phyloP scores from a whole-genome alignment of 768 basidiomycete genomes.

The Pisolithus orientalis region DNA sequence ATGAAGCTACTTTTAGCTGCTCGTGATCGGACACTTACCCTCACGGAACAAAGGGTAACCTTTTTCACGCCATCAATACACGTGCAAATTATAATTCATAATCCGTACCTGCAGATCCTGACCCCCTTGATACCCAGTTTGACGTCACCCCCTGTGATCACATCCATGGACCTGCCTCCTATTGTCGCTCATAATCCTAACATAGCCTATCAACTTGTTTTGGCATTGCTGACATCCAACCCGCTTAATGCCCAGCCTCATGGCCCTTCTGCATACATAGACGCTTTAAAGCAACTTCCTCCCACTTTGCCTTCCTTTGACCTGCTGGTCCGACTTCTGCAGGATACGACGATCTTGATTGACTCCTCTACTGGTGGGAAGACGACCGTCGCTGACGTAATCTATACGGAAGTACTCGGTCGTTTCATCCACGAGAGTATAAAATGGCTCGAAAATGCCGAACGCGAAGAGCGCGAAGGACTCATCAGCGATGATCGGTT shows the following conservation, averaged over 20 bases:
- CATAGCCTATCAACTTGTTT: constrained; percentile 62
- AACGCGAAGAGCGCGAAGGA: constrained; percentile 64
- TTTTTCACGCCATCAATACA: background rate
- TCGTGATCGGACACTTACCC: constrained; percentile 63
- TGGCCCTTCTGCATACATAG: constrained; percentile 48
- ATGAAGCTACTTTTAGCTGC: constrained; percentile 66
- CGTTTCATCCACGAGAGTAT: constrained; percentile 68
- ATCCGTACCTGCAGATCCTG: constrained; percentile 36
- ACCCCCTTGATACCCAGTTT: constrained; percentile 41
- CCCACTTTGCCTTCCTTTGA: constrained; percentile 72
- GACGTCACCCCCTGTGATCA: constrained; percentile 47
- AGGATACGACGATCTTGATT: constrained; percentile 48
- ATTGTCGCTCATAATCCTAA: constrained; percentile 64
- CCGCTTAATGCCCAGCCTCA: constrained; percentile 21
- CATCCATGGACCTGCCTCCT: constrained; percentile 59
- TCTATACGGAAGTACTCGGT: constrained; percentile 60
- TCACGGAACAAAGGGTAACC: constrained; percentile 66
- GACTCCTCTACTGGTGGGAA: constrained; percentile 36
- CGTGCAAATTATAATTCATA: background rate
- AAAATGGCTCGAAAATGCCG: constrained; percentile 63
- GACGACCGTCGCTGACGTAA: constrained; percentile 58
- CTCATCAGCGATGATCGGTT: constrained; percentile 67
- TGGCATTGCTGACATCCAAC: constrained; percentile 45
- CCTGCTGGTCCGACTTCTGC: constrained; percentile 60
- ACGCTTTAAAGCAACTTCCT: constrained; percentile 58